Evolutionary conservation across 2,329 filamentous ascomycete species (phyloP).

Genomic region (Camptophora hylomeconis): DNA sequence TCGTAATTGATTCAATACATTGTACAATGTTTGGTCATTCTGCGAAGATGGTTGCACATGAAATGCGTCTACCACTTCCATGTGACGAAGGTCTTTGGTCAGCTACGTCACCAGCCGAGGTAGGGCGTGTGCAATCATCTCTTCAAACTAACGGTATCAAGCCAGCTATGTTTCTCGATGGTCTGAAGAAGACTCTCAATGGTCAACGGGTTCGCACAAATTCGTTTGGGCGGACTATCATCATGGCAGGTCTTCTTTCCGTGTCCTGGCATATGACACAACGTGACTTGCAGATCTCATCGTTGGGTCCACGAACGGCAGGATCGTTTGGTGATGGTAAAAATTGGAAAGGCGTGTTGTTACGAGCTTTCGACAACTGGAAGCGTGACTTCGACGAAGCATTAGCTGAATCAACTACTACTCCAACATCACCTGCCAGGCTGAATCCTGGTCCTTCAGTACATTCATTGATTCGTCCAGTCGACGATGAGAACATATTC

Average conservation of each 20-base stretch:
- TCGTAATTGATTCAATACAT: slow-evolving; percentile 89
- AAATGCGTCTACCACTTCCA: slow-evolving; percentile 79
- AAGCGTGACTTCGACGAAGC: slow-evolving; percentile 81
- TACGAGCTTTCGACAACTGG: slow-evolving; percentile 86
- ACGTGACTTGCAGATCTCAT: slow-evolving; percentile 81
- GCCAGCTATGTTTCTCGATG: slow-evolving; percentile 77
- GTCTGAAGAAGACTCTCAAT: slow-evolving; percentile 76
- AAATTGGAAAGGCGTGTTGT: slow-evolving; percentile 78
- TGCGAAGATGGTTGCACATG: slow-evolving; percentile 91
- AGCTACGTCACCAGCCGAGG: slow-evolving; percentile 75
- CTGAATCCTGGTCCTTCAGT: slow-evolving; percentile 27
- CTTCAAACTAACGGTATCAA: slow-evolving; percentile 71
- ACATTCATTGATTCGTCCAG: slow-evolving; percentile 21
- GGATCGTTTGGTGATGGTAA: slow-evolving; percentile 74
- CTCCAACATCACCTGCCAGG: slow-evolving; percentile 19
- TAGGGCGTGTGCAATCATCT: slow-evolving; percentile 69
- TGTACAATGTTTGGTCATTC: slow-evolving; percentile 97
- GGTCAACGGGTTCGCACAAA: slow-evolving; percentile 80
- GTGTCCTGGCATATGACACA: slow-evolving; percentile 98
- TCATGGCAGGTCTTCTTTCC: slow-evolving; percentile 87
- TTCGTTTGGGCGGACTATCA: slow-evolving; percentile 78
- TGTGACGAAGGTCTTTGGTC: slow-evolving; percentile 91
- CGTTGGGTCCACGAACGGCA: slow-evolving; percentile 54
- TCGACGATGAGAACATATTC: slow-evolving; percentile 59
- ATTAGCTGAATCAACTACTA: slow-evolving; percentile 42